Conservation (phyloP, 495 filamentous ascomycete species). For the Xylaria flabelliformis region DNA sequence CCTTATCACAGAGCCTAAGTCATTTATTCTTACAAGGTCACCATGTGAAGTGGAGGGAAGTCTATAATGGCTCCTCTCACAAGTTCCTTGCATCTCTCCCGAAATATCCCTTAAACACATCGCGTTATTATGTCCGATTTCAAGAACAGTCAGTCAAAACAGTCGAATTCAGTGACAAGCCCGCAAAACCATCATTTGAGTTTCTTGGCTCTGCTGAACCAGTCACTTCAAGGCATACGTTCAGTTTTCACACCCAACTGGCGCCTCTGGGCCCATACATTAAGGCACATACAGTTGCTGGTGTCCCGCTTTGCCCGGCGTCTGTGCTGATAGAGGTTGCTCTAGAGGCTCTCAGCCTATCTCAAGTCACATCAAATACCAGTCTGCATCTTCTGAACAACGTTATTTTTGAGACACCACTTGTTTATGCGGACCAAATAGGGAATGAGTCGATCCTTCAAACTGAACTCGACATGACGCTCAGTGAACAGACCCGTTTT, state of each 20-base stretch:
- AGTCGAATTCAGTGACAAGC: not conserved
- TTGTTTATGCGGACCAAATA: constrained; percentile 54
- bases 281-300: constrained; percentile 64
- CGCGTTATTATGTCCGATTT: constrained; percentile 11
- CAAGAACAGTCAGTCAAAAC: not conserved
- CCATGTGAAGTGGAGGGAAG: constrained; percentile 22
- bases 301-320: constrained; percentile 61
- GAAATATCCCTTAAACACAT: constrained; percentile 20
- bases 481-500: not conserved
- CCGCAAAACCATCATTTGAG: not conserved
- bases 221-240: not conserved
- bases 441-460: not conserved
- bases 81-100: constrained; percentile 21
- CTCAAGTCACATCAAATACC: constrained; percentile 50
- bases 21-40: constrained; percentile 15
- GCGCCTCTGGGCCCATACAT: constrained; percentile 43
- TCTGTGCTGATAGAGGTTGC: constrained; percentile 66
- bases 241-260: not conserved
- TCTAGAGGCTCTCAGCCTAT: constrained; percentile 59
- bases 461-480: not conserved
- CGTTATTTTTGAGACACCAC: constrained; percentile 54
- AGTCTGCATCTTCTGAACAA: constrained; percentile 45
- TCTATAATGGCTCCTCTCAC: constrained; percentile 20
- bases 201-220: constrained; percentile 4
- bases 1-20: constrained; percentile 15